Evolutionary conservation across 164 flowering plant genomes (phyloP), one percentile per base, ranked within the genome.

Genomic region (Platanus orientalis): DNA sequence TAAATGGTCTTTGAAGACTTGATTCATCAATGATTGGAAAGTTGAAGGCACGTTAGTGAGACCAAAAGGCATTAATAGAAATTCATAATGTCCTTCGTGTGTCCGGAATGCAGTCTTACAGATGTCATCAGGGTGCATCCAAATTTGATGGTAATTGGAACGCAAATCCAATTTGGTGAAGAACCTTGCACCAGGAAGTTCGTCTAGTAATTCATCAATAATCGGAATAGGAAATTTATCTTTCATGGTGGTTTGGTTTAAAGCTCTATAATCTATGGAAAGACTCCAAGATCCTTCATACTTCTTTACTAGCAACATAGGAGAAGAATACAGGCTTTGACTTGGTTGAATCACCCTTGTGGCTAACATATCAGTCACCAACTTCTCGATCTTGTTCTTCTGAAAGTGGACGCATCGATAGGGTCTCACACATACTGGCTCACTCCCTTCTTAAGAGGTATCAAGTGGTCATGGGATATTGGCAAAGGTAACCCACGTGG

Each of bases 171-270:
- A 11, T 39, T 70, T 64, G 0, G 60, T n/a, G 21, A 64, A 70
- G 10, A 24, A 27, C 16, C 10, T 12, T 4, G 69, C 69, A 16
- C 70, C 69, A 26, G 28, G 24, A 2, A 70, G 21, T n/a, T 64
- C 73, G n/a, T 67, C 64, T 13, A 67, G 23, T 0, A 67, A 44
- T 42, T 67, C 64, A n/a, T 67, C 64, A 27, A 66, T 53, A 2
- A 53, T 12, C 0, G 54, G 53, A 27, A 67, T 52, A 14, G 59
- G 64, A n/a, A 24, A 67, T 6, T 67, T 67, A 24, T 59, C 44
- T 3, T 25, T 24, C 0, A 52, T 27, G 2, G 58, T 67, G 2
- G 2, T 1, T 28, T 67, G 16, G 30, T 67, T 67, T 2, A 67
- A 17, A 2, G 39, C 52, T 0, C 54, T 26, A n/a, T 67, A 67